These are phyloP conservation scores for Wallemia ichthyophaga DNA, from an alignment of 1,284 basidiomycete species.

Conservation along the genomic window DNA sequence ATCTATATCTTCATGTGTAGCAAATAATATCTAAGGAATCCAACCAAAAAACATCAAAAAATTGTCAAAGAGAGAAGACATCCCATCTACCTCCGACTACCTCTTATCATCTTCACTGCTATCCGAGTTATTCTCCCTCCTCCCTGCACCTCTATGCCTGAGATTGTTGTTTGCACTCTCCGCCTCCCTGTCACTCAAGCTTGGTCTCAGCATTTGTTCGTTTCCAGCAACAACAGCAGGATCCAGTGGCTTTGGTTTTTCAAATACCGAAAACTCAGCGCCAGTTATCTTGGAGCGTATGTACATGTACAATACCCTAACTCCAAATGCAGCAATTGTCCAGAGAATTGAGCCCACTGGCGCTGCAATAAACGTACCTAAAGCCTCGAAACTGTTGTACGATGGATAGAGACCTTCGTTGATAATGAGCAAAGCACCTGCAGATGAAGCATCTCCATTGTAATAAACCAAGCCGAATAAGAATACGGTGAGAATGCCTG, in stretches of 20 bases:
- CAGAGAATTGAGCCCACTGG: neutral
- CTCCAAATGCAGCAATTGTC: neutral
- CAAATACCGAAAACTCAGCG: neutral
- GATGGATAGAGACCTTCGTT: constrained; percentile 11
- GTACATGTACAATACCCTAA: neutral
- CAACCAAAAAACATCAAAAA: neutral
- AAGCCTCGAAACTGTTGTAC: neutral
- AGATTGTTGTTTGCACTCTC: neutral
- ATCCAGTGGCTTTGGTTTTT: neutral
- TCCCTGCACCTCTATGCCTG: neutral
- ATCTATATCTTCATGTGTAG: no score
- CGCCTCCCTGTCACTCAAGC: neutral
- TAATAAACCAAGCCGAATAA: constrained; percentile 13
- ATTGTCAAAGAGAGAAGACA: neutral
- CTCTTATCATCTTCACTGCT: neutral
- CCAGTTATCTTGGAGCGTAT: neutral
- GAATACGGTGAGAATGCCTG: constrained; percentile 14
- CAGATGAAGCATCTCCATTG: constrained; percentile 8
- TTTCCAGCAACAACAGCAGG: neutral
- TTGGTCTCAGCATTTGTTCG: neutral
- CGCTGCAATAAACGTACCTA: neutral
- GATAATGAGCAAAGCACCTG: constrained; percentile 10
- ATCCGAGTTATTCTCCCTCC: neutral
- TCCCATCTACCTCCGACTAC: neutral
- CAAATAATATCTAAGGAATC: no score